Conservation (phyloP, 345 rosid genomes). For the Isatis tinctoria region DNA sequence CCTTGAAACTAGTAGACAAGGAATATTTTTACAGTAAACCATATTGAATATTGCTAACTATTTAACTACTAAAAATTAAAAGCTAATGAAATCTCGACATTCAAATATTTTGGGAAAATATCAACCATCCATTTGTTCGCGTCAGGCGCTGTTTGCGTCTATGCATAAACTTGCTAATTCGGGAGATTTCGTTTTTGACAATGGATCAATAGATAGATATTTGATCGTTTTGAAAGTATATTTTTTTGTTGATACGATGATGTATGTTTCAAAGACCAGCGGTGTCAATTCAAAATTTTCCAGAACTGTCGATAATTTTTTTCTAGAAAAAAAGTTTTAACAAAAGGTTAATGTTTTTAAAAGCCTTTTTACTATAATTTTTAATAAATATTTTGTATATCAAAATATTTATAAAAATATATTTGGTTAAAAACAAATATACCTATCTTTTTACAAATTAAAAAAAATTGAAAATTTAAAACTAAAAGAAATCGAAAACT, state of each 20-base stretch:
- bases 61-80: neutral
- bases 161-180: neutral
- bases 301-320: too few species aligned
- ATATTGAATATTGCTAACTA: neutral
- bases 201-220: neutral
- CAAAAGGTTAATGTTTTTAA: too few species aligned
- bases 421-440: too few species aligned
- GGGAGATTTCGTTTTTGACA: neutral
- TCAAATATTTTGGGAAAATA: neutral
- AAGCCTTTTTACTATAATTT: too few species aligned
- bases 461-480: neutral
- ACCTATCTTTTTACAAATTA: too few species aligned
- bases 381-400: too few species aligned
- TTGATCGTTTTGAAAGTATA: too few species aligned
- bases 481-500: neutral
- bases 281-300: too few species aligned
- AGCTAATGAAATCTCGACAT: neutral
- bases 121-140: neutral
- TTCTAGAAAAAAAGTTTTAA: too few species aligned
- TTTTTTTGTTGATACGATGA: too few species aligned
- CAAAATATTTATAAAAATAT: too few species aligned
- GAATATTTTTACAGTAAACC: neutral
- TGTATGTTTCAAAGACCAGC: too few species aligned
- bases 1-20: neutral
- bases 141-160: neutral